phyloP scores from a whole-genome alignment of 495 filamentous ascomycete species.

The Penicillium argentinense region DNA sequence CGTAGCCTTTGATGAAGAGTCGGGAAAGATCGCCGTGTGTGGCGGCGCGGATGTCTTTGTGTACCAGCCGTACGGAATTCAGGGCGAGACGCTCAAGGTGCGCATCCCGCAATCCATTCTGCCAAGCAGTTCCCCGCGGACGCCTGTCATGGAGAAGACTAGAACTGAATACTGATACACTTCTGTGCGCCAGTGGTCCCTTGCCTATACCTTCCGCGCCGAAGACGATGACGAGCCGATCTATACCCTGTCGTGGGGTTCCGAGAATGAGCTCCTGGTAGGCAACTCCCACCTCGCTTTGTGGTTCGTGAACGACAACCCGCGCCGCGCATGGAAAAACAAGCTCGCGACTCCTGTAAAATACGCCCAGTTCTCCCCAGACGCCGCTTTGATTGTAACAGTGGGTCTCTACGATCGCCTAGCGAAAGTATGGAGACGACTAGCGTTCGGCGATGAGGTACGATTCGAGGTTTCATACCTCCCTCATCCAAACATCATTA shows the following conservation, averaged over 20 bases:
- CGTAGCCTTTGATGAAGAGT: slow-evolving; percentile 72
- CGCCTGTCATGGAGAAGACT: neutral
- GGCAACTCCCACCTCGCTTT: slow-evolving; percentile 71
- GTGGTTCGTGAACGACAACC: slow-evolving; percentile 54
- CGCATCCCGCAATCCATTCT: slow-evolving; percentile 11
- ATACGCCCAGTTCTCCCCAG: slow-evolving; percentile 79
- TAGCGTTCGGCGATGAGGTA: slow-evolving; percentile 83
- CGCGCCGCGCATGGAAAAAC: slow-evolving; percentile 69
- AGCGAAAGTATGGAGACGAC: slow-evolving; percentile 88
- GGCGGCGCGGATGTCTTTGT: slow-evolving; percentile 65
- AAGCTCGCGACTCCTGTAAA: slow-evolving; percentile 69
- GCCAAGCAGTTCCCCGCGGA: neutral
- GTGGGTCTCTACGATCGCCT: slow-evolving; percentile 77
- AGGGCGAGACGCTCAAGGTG: slow-evolving; percentile 60
- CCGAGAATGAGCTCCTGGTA: slow-evolving; percentile 75
- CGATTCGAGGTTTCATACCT: slow-evolving; percentile 92
- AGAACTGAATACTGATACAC: slow-evolving; percentile 5
- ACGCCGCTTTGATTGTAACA: slow-evolving; percentile 81
- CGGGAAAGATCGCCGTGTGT: slow-evolving; percentile 82
- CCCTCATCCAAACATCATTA: slow-evolving; percentile 76
- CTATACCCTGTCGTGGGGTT: slow-evolving; percentile 81
- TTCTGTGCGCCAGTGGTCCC: slow-evolving; percentile 48
- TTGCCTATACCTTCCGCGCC: slow-evolving; percentile 46
- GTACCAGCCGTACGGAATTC: slow-evolving; percentile 74
- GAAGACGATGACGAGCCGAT: slow-evolving; percentile 46